Conservation (phyloP, 345 rosid species). For the Gossypioides kirkii region DNA sequence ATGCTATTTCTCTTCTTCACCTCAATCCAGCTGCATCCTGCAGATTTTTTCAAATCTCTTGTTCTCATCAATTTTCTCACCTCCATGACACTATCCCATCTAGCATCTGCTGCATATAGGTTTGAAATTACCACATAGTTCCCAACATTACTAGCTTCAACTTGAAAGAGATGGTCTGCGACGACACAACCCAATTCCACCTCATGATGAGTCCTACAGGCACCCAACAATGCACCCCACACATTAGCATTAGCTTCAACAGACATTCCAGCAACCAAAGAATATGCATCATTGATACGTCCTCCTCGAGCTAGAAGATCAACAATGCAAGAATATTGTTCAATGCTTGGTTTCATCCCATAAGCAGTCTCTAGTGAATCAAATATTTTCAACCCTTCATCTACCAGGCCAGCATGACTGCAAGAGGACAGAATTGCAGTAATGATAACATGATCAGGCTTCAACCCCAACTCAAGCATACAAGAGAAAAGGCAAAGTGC, state of each 20-base stretch:
- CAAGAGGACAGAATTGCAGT: slow-evolving; percentile 77
- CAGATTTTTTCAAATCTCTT: slow-evolving; percentile 66
- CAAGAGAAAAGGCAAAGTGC: slow-evolving; percentile 57
- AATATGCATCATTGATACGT: slow-evolving; percentile 60
- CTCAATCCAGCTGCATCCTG: slow-evolving; percentile 95
- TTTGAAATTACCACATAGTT: slow-evolving; percentile 75
- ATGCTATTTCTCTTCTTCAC: slow-evolving; percentile 47
- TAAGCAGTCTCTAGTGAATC: slow-evolving; percentile 43
- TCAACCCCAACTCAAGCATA: slow-evolving; percentile 51
- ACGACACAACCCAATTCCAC: slow-evolving; percentile 56
- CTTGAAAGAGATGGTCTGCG: slow-evolving; percentile 55
- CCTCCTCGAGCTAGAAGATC: slow-evolving; percentile 92
- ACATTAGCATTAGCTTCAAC: slow-evolving; percentile 55
- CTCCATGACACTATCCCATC: slow-evolving; percentile 75
- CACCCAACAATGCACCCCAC: slow-evolving; percentile 80
- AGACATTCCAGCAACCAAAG: slow-evolving; percentile 56
- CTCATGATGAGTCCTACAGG: slow-evolving; percentile 57
- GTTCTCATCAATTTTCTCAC: slow-evolving; percentile 64
- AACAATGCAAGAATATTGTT: slow-evolving; percentile 71
- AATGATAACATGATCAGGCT: slow-evolving; percentile 70
- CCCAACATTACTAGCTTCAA: slow-evolving; percentile 52
- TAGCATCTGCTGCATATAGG: slow-evolving; percentile 73
- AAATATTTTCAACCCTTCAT: slow-evolving; percentile 63
- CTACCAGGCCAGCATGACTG: slow-evolving; percentile 74
- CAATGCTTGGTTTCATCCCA: slow-evolving; percentile 58